A percentile compares a stretch with the other conserved stretches of the same genome.
Conservation (phyloP, 2,329 filamentous ascomycete species). For the Thermochaetoides dissita region DNA sequence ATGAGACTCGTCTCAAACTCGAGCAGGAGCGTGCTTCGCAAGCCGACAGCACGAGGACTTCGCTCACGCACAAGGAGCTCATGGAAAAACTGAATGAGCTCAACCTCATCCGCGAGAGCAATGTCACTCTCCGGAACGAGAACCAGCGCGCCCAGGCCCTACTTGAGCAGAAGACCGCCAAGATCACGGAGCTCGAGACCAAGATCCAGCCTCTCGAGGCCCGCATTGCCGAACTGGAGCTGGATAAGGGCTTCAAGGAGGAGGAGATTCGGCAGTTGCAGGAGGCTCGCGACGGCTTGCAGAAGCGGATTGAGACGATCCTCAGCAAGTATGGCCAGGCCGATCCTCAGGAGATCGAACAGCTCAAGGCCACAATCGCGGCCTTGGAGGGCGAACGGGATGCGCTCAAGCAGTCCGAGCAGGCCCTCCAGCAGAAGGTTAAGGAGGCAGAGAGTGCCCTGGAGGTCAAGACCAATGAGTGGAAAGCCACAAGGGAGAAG, state of each 20-base stretch:
- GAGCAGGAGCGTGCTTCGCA: slow-evolving; percentile 74
- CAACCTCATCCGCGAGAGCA: slow-evolving; percentile 91
- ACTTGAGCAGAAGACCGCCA: slow-evolving; percentile 58
- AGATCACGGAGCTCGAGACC: slow-evolving; percentile 58
- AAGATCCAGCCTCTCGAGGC: slow-evolving; percentile 72
- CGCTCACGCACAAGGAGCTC: slow-evolving; percentile 72
- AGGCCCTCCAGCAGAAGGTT: slow-evolving; percentile 39
- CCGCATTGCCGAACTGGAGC: slow-evolving; percentile 69
- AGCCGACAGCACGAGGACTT: slow-evolving; percentile 57
- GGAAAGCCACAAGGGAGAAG: slow-evolving; percentile 37
- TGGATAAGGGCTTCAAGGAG: slow-evolving; percentile 64
- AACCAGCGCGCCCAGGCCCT: slow-evolving; percentile 64
- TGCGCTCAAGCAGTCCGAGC: slow-evolving; percentile 33
- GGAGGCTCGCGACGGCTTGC: slow-evolving; percentile 86
- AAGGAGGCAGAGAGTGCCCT: slow-evolving; percentile 36
- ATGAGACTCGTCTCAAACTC: slow-evolving; percentile 76
- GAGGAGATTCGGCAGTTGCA: slow-evolving; percentile 81
- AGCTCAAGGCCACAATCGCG: slow-evolving; percentile 65
- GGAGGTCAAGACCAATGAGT: slow-evolving; percentile 40
- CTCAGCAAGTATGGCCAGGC: slow-evolving; percentile 91
- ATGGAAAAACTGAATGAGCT: slow-evolving; percentile 93
- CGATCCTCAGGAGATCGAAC: slow-evolving; percentile 84
- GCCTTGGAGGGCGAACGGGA: slow-evolving; percentile 52
- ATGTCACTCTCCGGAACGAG: slow-evolving; percentile 77
- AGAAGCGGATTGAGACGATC: slow-evolving; percentile 90